Conservation (phyloP, 331 rosid species). For the Arachis monticola region DNA sequence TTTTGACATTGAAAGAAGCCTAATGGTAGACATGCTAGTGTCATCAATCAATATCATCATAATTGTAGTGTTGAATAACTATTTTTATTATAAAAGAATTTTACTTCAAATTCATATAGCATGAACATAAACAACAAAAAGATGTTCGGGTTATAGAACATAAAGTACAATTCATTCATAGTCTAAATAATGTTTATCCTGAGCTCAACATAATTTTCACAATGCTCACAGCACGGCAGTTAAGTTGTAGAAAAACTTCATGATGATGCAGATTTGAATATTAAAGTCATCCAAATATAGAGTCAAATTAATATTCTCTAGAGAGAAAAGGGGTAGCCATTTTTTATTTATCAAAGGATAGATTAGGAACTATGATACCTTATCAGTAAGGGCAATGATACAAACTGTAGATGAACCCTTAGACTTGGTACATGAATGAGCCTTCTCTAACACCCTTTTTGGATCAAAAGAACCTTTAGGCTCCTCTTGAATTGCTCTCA, state of each 20-base stretch:
- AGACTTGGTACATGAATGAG: slow-evolving; percentile 70
- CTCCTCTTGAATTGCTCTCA: slow-evolving; percentile 74
- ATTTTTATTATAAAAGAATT: background rate
- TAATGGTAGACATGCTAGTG: slow-evolving; percentile 1
- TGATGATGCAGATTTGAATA: slow-evolving; percentile 21
- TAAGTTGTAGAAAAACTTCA: slow-evolving; percentile 21
- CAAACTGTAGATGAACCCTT: slow-evolving; percentile 97
- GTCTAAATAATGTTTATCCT: background rate
- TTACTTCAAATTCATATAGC: background rate
- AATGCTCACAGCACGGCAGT: background rate
- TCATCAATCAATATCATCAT: slow-evolving; percentile 14
- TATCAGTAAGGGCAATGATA: slow-evolving; percentile 71
- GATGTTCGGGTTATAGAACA: background rate
- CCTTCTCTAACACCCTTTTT: slow-evolving; percentile 85
- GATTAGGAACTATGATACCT: slow-evolving; percentile 49
- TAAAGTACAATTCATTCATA: background rate
- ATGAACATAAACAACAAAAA: slow-evolving; percentile 9
- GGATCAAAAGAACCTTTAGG: slow-evolving; percentile 71
- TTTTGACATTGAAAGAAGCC: background rate
- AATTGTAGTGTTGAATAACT: background rate
- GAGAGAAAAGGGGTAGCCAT: slow-evolving; percentile 3
- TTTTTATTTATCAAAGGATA: slow-evolving; percentile 21
- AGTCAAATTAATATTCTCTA: background rate
- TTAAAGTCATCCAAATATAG: background rate
- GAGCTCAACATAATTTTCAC: slow-evolving; percentile 20